A percentile compares a stretch with the other conserved stretches of the same genome.
These are phyloP conservation scores for Camellia lanceoleosa DNA, from an alignment of 148 eudicot species.

Conservation along the genomic window DNA sequence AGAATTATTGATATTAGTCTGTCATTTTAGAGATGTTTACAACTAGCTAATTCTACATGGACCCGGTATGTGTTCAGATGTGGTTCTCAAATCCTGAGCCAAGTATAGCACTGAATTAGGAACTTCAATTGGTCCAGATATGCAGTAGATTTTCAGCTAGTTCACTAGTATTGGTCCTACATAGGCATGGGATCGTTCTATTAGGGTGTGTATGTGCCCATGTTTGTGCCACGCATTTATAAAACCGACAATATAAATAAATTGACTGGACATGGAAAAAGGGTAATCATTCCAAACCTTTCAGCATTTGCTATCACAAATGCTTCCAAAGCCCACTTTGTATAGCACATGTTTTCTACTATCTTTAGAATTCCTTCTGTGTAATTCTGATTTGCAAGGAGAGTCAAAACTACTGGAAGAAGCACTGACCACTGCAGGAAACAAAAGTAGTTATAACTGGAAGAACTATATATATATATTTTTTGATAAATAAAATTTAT, in stretches of 20 bases:
- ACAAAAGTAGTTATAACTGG: not conserved
- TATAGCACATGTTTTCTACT: conserved; percentile 53
- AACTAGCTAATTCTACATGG: too few species aligned
- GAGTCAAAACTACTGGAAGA: conserved; percentile 79
- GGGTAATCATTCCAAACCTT: conserved; percentile 38
- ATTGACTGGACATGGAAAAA: not conserved
- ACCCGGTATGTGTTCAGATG: too few species aligned
- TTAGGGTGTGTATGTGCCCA: not conserved
- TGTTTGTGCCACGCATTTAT: not conserved
- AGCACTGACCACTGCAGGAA: conserved; percentile 73
- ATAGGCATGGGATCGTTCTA: not conserved
- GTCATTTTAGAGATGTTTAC: too few species aligned
- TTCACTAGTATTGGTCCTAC: not conserved
- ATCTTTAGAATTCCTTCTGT: conserved; percentile 26
- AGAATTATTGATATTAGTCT: too few species aligned
- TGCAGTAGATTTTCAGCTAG: not conserved
- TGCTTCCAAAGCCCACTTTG: conserved; percentile 95
- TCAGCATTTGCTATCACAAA: conserved; percentile 84
- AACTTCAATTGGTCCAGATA: not conserved
- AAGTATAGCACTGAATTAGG: not conserved
- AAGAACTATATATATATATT: not conserved
- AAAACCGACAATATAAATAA: not conserved
- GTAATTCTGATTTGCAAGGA: conserved; percentile 69
- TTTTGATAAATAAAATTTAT: too few species aligned
- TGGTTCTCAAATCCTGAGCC: too few species aligned